phyloP scores from a whole-genome alignment of 169 alveolate species.

The Plasmodium yoelii region DNA sequence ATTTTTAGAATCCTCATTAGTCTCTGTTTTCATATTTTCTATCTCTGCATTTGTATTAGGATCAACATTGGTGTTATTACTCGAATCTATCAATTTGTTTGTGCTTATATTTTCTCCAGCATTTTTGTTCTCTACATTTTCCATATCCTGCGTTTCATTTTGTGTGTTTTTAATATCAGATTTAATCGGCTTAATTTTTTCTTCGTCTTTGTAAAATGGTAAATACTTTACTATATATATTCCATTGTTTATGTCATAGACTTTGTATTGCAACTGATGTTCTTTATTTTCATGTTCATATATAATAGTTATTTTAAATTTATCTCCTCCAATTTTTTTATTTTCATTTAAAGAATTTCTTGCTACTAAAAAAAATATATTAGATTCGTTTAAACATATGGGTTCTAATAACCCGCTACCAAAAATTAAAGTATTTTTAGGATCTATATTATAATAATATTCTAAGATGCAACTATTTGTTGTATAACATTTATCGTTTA shows the following conservation, averaged over 20 bases:
- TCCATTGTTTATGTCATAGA: conserved; percentile 61
- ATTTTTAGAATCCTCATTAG: neutral
- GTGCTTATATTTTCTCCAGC: neutral
- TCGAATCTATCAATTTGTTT: neutral
- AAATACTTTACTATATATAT: conserved; percentile 59
- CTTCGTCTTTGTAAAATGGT: conserved; percentile 10
- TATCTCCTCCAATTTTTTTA: conserved; percentile 69
- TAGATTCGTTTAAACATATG: conserved; percentile 36
- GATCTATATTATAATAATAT: conserved; percentile 59
- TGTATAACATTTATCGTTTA: conserved; percentile 69
- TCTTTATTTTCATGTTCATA: conserved; percentile 25
- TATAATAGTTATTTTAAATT: conserved; percentile 43
- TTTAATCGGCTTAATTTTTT: neutral
- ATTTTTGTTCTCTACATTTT: neutral
- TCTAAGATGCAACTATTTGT: conserved; percentile 55
- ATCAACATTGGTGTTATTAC: neutral
- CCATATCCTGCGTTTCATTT: neutral
- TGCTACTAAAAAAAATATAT: conserved; percentile 55
- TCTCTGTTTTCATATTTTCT: neutral
- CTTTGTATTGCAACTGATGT: conserved; percentile 23
- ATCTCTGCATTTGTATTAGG: neutral
- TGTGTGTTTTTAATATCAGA: neutral
- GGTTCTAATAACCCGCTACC: conserved; percentile 73
- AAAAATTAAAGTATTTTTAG: conserved; percentile 45
- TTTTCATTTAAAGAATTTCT: conserved; percentile 54